Conservation (phyloP, 2,329 filamentous ascomycete species). For the Colletotrichum tanaceti region DNA sequence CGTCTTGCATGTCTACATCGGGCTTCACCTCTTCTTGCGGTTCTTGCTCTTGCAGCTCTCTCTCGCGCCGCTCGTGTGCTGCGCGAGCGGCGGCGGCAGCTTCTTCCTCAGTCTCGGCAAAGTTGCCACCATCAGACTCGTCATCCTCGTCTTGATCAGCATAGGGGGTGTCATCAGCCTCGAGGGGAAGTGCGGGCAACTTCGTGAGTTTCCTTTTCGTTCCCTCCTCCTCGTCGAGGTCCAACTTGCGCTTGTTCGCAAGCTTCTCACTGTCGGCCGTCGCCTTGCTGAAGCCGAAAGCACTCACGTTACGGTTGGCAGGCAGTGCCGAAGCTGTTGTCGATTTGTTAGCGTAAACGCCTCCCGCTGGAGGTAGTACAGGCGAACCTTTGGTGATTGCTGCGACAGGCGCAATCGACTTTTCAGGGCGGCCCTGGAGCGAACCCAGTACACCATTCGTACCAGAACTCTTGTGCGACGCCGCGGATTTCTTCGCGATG, state of each 20-base stretch:
- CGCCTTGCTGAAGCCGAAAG: slow-evolving; percentile 83
- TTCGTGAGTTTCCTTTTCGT: slow-evolving; percentile 90
- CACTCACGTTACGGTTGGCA: slow-evolving; percentile 80
- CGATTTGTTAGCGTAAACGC: slow-evolving; percentile 43
- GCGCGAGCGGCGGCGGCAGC: slow-evolving; percentile 85
- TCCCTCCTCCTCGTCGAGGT: slow-evolving; percentile 89
- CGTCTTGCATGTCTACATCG: slow-evolving; percentile 36
- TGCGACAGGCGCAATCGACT: slow-evolving; percentile 48
- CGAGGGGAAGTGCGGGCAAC: slow-evolving; percentile 80
- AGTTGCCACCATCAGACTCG: slow-evolving; percentile 80
- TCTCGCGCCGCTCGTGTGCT: slow-evolving; percentile 85
- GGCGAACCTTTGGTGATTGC: slow-evolving; percentile 53
- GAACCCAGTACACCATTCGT: slow-evolving; percentile 62
- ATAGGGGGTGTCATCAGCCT: slow-evolving; percentile 70
- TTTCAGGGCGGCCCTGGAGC: slow-evolving; percentile 55
- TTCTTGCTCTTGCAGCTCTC: slow-evolving; percentile 65
- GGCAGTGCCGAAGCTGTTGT: slow-evolving; percentile 65
- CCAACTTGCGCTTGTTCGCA: slow-evolving; percentile 77
- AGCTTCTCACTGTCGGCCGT: slow-evolving; percentile 73
- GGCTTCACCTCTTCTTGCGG: slow-evolving; percentile 61
- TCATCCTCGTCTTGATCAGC: slow-evolving; percentile 74
- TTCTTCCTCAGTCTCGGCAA: slow-evolving; percentile 87
- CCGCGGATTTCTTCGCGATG: slow-evolving; percentile 81
- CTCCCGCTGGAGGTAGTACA: neutral
- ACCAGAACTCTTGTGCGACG: slow-evolving; percentile 66